phyloP scores from a whole-genome alignment of 1,284 basidiomycete species.

The Sparassis latifolia region DNA sequence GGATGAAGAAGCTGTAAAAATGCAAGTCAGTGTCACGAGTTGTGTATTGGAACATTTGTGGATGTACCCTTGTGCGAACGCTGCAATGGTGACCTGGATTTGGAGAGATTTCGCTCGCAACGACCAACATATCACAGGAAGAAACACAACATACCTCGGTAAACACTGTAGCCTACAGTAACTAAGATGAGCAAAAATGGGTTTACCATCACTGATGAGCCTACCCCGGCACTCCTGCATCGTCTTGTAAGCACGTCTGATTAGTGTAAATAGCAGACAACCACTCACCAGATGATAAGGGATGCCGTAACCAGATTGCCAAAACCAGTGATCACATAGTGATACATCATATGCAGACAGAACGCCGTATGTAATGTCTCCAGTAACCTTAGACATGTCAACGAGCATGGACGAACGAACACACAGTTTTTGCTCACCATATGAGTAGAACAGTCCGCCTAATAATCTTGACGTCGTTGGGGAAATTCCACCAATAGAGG shows the following conservation, averaged over 20 bases:
- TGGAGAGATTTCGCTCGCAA: not conserved
- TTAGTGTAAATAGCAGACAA: conserved; percentile 1
- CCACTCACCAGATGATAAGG: not conserved
- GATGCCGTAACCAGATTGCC: not conserved
- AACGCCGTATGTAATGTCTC: conserved; percentile 11
- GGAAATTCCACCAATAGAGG: not conserved
- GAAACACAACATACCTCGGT: not conserved
- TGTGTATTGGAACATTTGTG: not conserved
- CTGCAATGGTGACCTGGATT: conserved; percentile 2
- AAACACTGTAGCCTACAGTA: not conserved
- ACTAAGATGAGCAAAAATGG: too few species aligned
- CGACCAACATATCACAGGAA: not conserved
- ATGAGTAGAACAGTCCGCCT: not conserved
- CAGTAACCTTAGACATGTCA: conserved; percentile 4
- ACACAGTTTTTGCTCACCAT: not conserved
- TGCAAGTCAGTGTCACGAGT: not conserved
- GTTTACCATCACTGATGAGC: not conserved
- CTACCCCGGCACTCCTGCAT: conserved; percentile 6
- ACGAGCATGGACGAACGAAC: not conserved
- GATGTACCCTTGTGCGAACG: conserved; percentile 3
- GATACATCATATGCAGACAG: conserved; percentile 10
- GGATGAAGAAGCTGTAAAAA: conserved; percentile 3
- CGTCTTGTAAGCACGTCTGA: not conserved
- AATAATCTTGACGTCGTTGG: not conserved
- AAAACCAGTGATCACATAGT: conserved; percentile 3